Base-by-base conservation (phyloP, 768 basidiomycete genomes). In the Mrakia frigida region DNA sequence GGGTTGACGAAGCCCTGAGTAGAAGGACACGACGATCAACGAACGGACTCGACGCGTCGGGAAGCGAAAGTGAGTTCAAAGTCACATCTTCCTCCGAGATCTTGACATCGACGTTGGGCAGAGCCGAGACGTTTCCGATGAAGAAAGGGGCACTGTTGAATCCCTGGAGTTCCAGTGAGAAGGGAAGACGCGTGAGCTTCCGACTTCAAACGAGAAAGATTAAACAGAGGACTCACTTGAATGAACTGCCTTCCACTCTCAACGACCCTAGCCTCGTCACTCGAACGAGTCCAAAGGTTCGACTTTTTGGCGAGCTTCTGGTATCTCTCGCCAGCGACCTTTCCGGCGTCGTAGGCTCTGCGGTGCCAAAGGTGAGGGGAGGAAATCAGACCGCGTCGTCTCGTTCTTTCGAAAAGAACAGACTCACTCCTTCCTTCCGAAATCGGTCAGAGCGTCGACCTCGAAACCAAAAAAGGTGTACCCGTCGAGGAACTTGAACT, bases 231-330 rank as follows among this genome's bases (percentile, higher is more conserved):
- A 75, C 78, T n/a, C 31, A 61, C 92, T 76, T 85, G 84, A 1
- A 86, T 85, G 92, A 92, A 93, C 79, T 91, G 91, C 7, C 81
- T 84, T 0, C 91, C 91, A 28, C 90, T 89, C 25, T 86, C 82
- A 4, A 92, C 84, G 7, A 92, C 91, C 21, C 92, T 87, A 14
- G 84, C 80, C 3, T 86, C 86, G n/a, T 86, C 85, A 1, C 87
- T 86, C 0, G 88, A 83, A 23, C 88, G 84, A 7, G 52, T 53
- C 52, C 52, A 53, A 4, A 88, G 84, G 43, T 88, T 88, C 2
- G 90, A 90, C 2, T 37, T 70, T 33, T 81, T 82, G 35, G 91
- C 80, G 6, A 91, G 82, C 46, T 84, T 80, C 0, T 81, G 74
- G 81, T 93, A 92, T 13, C 91, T 87, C 35, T 84, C 35, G 80